A percentile compares a stretch with the other conserved stretches of the same genome.
These are phyloP conservation scores for Echria macrotheca DNA, from an alignment of 495 filamentous ascomycete genomes.

Conservation along the genomic window DNA sequence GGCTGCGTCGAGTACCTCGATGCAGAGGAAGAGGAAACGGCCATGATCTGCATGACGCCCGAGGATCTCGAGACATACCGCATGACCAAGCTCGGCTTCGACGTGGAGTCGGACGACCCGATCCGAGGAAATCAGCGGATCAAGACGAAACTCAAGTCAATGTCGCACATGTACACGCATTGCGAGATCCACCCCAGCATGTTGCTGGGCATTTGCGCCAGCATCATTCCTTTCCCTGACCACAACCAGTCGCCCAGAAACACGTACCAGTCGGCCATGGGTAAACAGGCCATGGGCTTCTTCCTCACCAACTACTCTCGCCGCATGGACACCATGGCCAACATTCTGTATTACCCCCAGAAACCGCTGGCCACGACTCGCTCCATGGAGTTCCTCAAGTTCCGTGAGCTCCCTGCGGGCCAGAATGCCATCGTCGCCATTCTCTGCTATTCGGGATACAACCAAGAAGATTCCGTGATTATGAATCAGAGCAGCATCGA, in stretches of 20 bases:
- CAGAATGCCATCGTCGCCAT: slow-evolving; percentile 99
- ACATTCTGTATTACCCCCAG: slow-evolving; percentile 97
- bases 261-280: slow-evolving; percentile 99
- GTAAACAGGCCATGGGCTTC: slow-evolving; percentile 99
- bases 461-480: slow-evolving; percentile 99
- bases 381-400: slow-evolving; percentile 98
- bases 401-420: slow-evolving; percentile 91
- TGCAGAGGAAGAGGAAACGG: slow-evolving; percentile 95
- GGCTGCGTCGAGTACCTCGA: slow-evolving; percentile 94
- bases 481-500: slow-evolving; percentile 99
- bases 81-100: slow-evolving; percentile 34
- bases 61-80: slow-evolving; percentile 77
- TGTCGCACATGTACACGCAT: slow-evolving; percentile 87
- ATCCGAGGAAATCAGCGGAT: slow-evolving; percentile 64
- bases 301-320: slow-evolving; percentile 93
- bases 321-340: slow-evolving; percentile 99
- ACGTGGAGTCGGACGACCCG: slow-evolving; percentile 41
- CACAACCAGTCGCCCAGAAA: slow-evolving; percentile 98
- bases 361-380: slow-evolving; percentile 94
- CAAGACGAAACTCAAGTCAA: slow-evolving; percentile 74
- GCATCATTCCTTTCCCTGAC: slow-evolving; percentile 99
- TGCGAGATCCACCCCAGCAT: slow-evolving; percentile 99
- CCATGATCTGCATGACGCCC: slow-evolving; percentile 98
- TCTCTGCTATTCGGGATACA: slow-evolving; percentile 96
- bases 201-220: slow-evolving; percentile 95